Percentiles rank a stretch among this genome's conserved stretches.
phyloP scores from a whole-genome alignment of 2,329 filamentous ascomycete genomes.

The Diaporthe capsici region DNA sequence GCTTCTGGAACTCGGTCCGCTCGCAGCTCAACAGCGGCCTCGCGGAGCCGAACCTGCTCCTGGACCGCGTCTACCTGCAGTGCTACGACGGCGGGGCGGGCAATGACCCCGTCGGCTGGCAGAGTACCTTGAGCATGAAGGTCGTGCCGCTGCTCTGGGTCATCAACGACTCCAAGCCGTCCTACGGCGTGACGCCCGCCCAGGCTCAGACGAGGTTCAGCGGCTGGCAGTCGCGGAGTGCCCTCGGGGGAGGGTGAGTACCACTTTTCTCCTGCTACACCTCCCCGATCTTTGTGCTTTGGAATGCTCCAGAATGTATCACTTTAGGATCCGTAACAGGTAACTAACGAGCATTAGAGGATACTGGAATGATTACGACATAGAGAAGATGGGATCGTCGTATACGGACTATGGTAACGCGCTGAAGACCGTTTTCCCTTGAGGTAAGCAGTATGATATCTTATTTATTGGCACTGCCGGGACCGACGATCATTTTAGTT shows the following conservation, averaged over 20 bases:
- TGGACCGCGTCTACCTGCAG: slow-evolving; percentile 60
- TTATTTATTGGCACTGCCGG: neutral
- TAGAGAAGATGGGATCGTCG: slow-evolving; percentile 11
- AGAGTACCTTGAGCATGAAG: slow-evolving; percentile 54
- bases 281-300: too few relatives aligned
- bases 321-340: too few relatives aligned
- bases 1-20: slow-evolving; percentile 54
- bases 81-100: slow-evolving; percentile 60
- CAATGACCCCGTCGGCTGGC: slow-evolving; percentile 57
- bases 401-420: slow-evolving; percentile 15
- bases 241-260: slow-evolving; percentile 50
- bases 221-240: slow-evolving; percentile 50
- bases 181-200: slow-evolving; percentile 53
- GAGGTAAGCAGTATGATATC: neutral
- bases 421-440: slow-evolving; percentile 20
- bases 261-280: too few relatives aligned
- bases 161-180: slow-evolving; percentile 61
- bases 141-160: slow-evolving; percentile 62
- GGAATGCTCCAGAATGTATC: too few relatives aligned
- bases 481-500: neutral
- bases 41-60: slow-evolving; percentile 44
- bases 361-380: slow-evolving; percentile 59
- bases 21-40: slow-evolving; percentile 50
- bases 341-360: slow-evolving; percentile 43
- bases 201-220: slow-evolving; percentile 54